Percentiles rank a stretch among this genome's conserved stretches.
phyloP scores from a whole-genome alignment of 164 flowering plant genomes.

The Tetracentron sinense region DNA sequence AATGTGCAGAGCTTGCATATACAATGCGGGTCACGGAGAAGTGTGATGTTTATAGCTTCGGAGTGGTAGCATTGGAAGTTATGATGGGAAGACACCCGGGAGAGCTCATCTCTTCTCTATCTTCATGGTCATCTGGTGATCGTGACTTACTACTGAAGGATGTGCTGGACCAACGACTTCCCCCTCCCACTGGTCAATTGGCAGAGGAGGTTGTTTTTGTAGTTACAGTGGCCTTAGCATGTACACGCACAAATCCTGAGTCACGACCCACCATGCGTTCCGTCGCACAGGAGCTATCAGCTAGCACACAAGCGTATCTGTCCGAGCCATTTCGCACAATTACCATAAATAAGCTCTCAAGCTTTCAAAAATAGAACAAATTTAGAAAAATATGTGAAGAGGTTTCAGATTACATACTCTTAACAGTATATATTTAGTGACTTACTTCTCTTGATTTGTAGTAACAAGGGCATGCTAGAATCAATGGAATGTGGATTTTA shows the following conservation, averaged over 20 bases:
- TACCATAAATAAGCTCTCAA: slow-evolving; percentile 5
- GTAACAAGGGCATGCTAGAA: no score
- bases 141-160: slow-evolving; percentile 35
- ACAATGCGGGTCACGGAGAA: slow-evolving; percentile 55
- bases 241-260: slow-evolving; percentile 33
- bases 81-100: slow-evolving; percentile 73
- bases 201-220: slow-evolving; percentile 47
- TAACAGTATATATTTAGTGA: no score
- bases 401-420: no score
- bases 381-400: no score
- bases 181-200: slow-evolving; percentile 37
- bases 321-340: slow-evolving; percentile 13
- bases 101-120: slow-evolving; percentile 37
- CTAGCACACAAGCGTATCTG: slow-evolving; percentile 12
- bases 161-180: slow-evolving; percentile 49
- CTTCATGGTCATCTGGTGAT: slow-evolving; percentile 11
- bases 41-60: slow-evolving; percentile 73
- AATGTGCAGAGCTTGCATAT: no score
- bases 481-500: no score
- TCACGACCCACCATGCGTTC: slow-evolving; percentile 45
- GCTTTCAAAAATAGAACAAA: slow-evolving; percentile 9
- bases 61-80: slow-evolving; percentile 58
- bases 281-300: slow-evolving; percentile 38
- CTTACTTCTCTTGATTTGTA: no score
- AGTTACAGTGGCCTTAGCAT: slow-evolving; percentile 39